Percentiles rank a stretch among this genome's conserved stretches.
Conservation (phyloP, 306 rosid species). For the Cercis canadensis region DNA sequence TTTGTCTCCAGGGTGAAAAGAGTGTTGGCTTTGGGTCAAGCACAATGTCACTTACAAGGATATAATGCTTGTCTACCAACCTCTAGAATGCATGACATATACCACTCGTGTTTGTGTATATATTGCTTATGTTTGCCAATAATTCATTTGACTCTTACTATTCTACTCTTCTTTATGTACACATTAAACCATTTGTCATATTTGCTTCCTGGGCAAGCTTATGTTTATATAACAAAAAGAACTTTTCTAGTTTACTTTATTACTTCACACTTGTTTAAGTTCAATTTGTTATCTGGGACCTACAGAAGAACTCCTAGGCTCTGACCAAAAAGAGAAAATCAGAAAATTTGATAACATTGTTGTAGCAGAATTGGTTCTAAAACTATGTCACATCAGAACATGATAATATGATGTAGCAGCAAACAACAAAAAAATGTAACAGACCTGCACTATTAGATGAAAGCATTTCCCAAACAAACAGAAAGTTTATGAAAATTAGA, state of each 20-base stretch:
- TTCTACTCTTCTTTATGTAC: neutral
- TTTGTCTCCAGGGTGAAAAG: conserved; percentile 8
- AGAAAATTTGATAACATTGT: conserved; percentile 8
- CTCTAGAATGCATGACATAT: neutral
- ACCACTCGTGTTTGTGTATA: neutral
- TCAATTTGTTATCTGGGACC: conserved; percentile 10
- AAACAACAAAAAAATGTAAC: conserved; percentile 14
- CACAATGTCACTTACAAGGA: neutral
- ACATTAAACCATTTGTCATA: neutral
- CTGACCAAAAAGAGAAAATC: conserved; percentile 16
- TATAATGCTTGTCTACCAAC: neutral
- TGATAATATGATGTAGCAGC: neutral
- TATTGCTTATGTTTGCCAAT: conserved; percentile 13
- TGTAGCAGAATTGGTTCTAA: neutral
- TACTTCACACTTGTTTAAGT: neutral
- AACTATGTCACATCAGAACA: neutral
- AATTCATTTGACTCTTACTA: neutral
- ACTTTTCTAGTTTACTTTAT: too few relatives aligned
- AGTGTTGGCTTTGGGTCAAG: conserved; percentile 17
- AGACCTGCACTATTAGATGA: conserved; percentile 19
- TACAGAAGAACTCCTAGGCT: conserved; percentile 2
- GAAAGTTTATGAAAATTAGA: conserved; percentile 31
- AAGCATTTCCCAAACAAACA: conserved; percentile 24
- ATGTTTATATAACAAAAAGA: neutral
- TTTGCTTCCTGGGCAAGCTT: conserved; percentile 13